Percentiles rank a stretch among this genome's conserved stretches.
Conservation (phyloP, 257 asterid genomes). For the Misopates orontium region DNA sequence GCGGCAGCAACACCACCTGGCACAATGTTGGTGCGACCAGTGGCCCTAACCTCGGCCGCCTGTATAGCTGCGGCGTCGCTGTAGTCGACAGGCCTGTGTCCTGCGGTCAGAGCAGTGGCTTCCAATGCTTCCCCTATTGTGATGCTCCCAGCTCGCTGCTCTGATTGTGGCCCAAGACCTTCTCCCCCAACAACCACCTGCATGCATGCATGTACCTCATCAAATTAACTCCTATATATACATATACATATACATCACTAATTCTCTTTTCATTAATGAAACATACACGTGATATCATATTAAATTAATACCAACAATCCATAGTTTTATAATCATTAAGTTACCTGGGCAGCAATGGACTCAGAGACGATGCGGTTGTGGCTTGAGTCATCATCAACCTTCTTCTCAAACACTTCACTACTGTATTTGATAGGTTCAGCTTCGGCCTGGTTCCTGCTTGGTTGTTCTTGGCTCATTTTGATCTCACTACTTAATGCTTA, state of each 20-base stretch:
- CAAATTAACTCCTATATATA: too few relatives aligned
- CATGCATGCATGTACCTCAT: neutral
- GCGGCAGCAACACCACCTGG: slow-evolving; percentile 98
- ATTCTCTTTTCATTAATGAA: too few relatives aligned
- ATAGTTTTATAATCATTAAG: neutral
- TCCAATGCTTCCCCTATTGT: slow-evolving; percentile 97
- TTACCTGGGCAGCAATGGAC: neutral
- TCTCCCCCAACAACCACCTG: neutral
- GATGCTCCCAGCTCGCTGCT: slow-evolving; percentile 45
- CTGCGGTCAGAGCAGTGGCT: slow-evolving; percentile 87
- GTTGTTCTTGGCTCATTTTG: slow-evolving; percentile 62
- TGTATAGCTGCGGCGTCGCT: slow-evolving; percentile 96
- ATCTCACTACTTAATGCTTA: too few relatives aligned
- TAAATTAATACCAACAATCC: neutral
- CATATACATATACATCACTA: too few relatives aligned
- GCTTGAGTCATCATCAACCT: neutral
- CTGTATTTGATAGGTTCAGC: slow-evolving; percentile 1
- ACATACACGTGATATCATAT: neutral
- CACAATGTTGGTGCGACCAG: slow-evolving; percentile 78
- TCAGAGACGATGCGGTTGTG: neutral
- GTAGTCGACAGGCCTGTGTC: slow-evolving; percentile 75
- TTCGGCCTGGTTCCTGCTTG: slow-evolving; percentile 22
- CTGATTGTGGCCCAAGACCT: slow-evolving; percentile 30
- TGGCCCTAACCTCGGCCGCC: slow-evolving; percentile 95
- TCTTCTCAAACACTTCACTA: neutral